Conservation (phyloP, 1,139 yeast genomes). For the Meyerozyma athensensis region DNA sequence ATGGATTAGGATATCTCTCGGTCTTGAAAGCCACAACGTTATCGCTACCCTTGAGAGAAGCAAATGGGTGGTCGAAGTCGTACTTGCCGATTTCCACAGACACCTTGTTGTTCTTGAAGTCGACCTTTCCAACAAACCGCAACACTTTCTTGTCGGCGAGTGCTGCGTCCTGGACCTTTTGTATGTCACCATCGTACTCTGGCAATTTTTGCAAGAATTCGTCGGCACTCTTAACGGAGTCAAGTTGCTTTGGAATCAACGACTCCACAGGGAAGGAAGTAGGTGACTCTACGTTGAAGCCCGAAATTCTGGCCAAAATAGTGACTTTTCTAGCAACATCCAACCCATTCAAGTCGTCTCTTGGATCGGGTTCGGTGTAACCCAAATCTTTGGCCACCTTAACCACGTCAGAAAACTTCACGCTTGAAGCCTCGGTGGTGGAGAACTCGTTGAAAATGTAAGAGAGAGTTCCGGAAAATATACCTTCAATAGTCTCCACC, state of each 20-base stretch:
- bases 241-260: conserved; percentile 82
- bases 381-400: conserved; percentile 84
- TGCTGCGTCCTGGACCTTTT: conserved; percentile 74
- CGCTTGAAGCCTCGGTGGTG: conserved; percentile 50
- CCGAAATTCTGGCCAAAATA: conserved; percentile 88
- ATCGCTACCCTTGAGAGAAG: conserved; percentile 91
- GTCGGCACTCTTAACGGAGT: conserved; percentile 62
- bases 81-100: conserved; percentile 87
- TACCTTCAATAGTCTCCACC: conserved; percentile 88
- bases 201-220: conserved; percentile 83
- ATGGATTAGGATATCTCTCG: conserved; percentile 86
- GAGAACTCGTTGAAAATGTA: conserved; percentile 93
- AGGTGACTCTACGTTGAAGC: conserved; percentile 82
- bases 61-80: conserved; percentile 88
- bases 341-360: conserved; percentile 96
- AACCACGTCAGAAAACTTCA: conserved; percentile 86
- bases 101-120: conserved; percentile 60
- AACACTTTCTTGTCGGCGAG: conserved; percentile 79
- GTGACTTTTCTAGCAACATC: conserved; percentile 98
- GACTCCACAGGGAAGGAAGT: conserved; percentile 95
- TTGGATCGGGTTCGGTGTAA: conserved; percentile 98
- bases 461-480: conserved; percentile 94
- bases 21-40: conserved; percentile 91
- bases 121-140: conserved; percentile 90
- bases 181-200: conserved; percentile 73